Base-by-base conservation (phyloP, 169 alveolate genomes). In the Ophryocystis elektroscirrha region DNA sequence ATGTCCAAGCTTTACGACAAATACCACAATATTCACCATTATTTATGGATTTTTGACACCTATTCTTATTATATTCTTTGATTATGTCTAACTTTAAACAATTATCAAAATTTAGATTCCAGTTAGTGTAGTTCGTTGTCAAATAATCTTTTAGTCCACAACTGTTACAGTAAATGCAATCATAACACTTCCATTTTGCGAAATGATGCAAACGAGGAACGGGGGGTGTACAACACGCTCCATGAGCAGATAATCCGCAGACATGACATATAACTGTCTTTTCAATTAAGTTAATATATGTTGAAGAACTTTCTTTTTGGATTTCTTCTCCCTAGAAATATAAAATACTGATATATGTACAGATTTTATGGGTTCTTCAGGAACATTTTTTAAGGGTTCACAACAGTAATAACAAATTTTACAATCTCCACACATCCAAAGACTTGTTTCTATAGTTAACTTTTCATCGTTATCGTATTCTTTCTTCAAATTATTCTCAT, bases 171-270 rank as follows among this genome's bases (percentile, higher is more conserved):
- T 65, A 72, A 35, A 60, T 39, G 57, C 81, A 72, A 1, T 59
- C 59, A 41, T 68, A 77, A 47, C 81, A 72, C 45, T 63, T 63
- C 75, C 74, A 72, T 27, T 68, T 55, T 48, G 65, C 67, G 27
- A 64, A 12, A 41, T 59, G 64, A 24, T 48, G 56, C 39, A 72
- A 62, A 36, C 61, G 65, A 12, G 75, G 74, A 18, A 71, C 78
- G 39, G 45, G 46, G 18, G 81, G 81, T 45, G 61, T 55, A 61
- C 81, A 72, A 51, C 81, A 72, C 20, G 65, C 53, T 7, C 78
- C 72, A 48, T 72, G 81, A 9, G 81, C 81, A 24, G 59, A 52
- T 51, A 60, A 43, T 53, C 61, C 65, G 52, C 81, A 72, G 15
- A 63, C 39, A 42, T 64, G 69, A 46, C 81, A 72, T 16, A 51